Conservation (phyloP, 495 filamentous ascomycete species). For the Chaetomium fimeti region DNA sequence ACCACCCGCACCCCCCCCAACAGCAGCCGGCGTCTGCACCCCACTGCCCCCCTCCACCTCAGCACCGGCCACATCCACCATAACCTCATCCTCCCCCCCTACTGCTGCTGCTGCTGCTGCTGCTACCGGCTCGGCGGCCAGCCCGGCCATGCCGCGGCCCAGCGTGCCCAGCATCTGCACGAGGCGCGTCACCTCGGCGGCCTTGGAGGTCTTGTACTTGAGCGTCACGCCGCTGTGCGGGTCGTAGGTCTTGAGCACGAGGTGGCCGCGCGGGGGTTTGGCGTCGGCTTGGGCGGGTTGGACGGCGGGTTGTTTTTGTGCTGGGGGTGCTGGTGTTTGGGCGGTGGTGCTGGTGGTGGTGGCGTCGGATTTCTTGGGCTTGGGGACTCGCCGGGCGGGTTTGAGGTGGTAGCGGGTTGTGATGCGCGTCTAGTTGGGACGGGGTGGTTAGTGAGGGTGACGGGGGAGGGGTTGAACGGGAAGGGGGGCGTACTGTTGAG, state of each 20-base stretch:
- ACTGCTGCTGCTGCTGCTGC: too few species aligned
- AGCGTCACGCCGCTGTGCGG: conserved; percentile 74
- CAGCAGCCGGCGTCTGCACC: conserved; percentile 40
- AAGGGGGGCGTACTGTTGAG: conserved; percentile 39
- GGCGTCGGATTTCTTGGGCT: conserved; percentile 17
- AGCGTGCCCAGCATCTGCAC: conserved; percentile 70
- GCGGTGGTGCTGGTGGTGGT: neutral
- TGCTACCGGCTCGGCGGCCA: conserved; percentile 35
- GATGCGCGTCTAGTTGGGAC: conserved; percentile 63
- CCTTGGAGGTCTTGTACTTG: conserved; percentile 88
- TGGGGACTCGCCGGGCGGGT: conserved; percentile 36
- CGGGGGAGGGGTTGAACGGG: conserved; percentile 18
- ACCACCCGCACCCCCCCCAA: neutral
- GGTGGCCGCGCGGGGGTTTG: conserved; percentile 54
- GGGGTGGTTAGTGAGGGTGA: conserved; percentile 20
- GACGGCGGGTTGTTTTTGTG: neutral
- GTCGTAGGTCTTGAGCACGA: conserved; percentile 89
- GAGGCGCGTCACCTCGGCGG: conserved; percentile 82
- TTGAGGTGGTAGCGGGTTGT: conserved; percentile 81
- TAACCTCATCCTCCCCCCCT: conserved; percentile 15
- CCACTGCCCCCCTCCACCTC: conserved; percentile 26
- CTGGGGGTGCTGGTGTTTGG: conserved; percentile 7
- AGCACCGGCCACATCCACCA: conserved; percentile 38
- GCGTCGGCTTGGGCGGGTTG: neutral
- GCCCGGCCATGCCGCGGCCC: conserved; percentile 61